Percentiles rank a stretch among this genome's conserved stretches.
Conservation (phyloP, 176 grass and related monocot genomes). For the Phoenix roebelenii region DNA sequence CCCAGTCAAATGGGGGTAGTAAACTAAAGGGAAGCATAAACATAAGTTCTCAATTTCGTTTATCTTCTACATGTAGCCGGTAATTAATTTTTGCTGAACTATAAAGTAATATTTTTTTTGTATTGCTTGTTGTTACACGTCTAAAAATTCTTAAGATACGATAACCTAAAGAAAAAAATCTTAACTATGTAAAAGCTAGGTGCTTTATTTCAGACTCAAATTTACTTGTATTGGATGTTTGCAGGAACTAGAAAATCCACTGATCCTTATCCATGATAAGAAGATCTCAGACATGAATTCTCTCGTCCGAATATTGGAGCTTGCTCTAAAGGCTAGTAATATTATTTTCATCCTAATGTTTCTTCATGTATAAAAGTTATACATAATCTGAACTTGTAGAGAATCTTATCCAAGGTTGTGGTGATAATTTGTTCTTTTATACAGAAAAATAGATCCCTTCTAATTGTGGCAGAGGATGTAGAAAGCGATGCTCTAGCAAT, state of each 20-base stretch:
- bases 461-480: slow-evolving; percentile 83
- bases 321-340: slow-evolving; percentile 63
- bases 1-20: no score
- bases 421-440: slow-evolving; percentile 23
- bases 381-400: no score
- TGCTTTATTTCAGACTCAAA: no score
- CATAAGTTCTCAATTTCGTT: no score
- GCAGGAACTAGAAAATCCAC: slow-evolving; percentile 70
- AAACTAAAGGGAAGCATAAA: no score
- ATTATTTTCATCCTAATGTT: neutral
- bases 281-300: slow-evolving; percentile 89
- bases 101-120: no score
- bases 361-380: neutral
- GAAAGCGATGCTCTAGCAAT: slow-evolving; percentile 73
- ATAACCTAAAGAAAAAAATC: no score
- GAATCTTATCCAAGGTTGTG: neutral
- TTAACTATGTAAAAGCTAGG: no score
- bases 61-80: no score
- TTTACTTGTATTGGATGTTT: slow-evolving; percentile 13
- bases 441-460: slow-evolving; percentile 58
- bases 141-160: no score
- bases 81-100: no score
- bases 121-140: no score
- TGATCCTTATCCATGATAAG: slow-evolving; percentile 96
- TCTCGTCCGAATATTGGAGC: slow-evolving; percentile 53